Base-by-base conservation (phyloP, 805 yeast genomes). In the Lachancea thermotolerans region DNA sequence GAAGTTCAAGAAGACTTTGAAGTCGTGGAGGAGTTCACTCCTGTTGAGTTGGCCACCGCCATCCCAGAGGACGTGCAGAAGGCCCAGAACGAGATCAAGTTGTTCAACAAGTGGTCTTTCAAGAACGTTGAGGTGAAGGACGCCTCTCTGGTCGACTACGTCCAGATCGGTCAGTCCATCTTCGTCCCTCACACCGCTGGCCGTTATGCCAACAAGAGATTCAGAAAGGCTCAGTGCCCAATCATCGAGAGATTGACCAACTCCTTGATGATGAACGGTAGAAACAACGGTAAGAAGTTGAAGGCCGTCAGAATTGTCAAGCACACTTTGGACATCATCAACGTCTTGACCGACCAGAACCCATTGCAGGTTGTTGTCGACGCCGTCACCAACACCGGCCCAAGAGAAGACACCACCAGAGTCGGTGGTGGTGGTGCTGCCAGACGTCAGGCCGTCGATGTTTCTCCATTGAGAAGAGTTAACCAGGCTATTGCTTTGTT, bases 391-490 rank as follows among this genome's bases (percentile, higher is more conserved):
- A 95, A 95, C 96, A 86, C 97, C 62, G 99, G 99, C 77, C 95
- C 99, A 76, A 89, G 99, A 83, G 99, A 93, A 83, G 99, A 93
- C 78, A 88, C 98, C 70, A 93, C 99, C 82, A 90, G 99, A 87
- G 91, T 95, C 67, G 99, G 99, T 79, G 90, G 97, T 71, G 90
- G 97, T 69, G 99, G 99, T 86, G 87, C 98, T 71, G 99, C 95
- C 68, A 93, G 99, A 86, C 89, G 99, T 85, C 99, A 95, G 81
- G 99, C 99, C 63, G 99, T 93, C 72, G 99, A 93, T 88, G 99
- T 93, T 60, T 90, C 99, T 70, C 99, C 99, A 71, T 83, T 93
- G 74, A 90, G 99, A 85, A 91, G 99, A 82, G 97, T 93, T 65
- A 93, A 93, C 96, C 98, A 93, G 79, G 95, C 99, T 68, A 81